Evolutionary conservation across 2,329 filamentous ascomycete genomes (phyloP), one percentile per base, ranked within the genome.

Genomic region (Colletotrichum incanum): DNA sequence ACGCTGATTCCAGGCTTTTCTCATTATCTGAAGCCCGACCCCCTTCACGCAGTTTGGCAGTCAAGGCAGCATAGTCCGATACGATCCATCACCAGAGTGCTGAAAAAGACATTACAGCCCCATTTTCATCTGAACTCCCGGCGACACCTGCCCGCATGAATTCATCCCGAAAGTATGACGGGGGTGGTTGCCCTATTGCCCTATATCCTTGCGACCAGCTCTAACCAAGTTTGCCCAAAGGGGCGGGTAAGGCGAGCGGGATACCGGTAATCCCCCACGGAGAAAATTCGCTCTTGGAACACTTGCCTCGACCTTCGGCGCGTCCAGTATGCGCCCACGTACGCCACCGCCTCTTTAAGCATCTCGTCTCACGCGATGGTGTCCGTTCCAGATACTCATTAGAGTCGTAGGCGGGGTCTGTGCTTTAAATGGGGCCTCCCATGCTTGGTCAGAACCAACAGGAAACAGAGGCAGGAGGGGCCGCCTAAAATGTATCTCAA

Each of bases 401-500:
- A 45, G 69, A 72, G 45, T 52, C 41, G 52, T 52, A 59, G 59
- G 69, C 20, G 20, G 37, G 52, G 69, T 59, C 52, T 55, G 45
- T 68, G 58, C 58, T 49, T 49, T 50, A 43, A 26, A 39, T 41
- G 18, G 41, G 56, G 39, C 43, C 50, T 9, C 49, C 39, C 54
- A 26, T 37, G 16, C 7, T 59, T 60, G 47, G 39, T 45, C 28
- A 45, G 18, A 45, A 20, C 23, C 5, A 20, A 45, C 7, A 28
- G 39, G 65, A 65, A 55, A 72, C 65, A 64, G 20, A 9, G 18
- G 61, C 39, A 45, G 20, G 2, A 28, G 18, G 39, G 34, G 49
- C 37, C 26, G 37, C 37, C 16, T n/a, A 18, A 18, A 2, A 16
- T 9, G 4, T 2, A 34, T 26, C 1, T 8, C 34, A 62, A 37